Evolutionary conservation across 495 filamentous ascomycete species (phyloP), one percentile per base, ranked within the genome.

Genomic region (Aspergillus hancockii): DNA sequence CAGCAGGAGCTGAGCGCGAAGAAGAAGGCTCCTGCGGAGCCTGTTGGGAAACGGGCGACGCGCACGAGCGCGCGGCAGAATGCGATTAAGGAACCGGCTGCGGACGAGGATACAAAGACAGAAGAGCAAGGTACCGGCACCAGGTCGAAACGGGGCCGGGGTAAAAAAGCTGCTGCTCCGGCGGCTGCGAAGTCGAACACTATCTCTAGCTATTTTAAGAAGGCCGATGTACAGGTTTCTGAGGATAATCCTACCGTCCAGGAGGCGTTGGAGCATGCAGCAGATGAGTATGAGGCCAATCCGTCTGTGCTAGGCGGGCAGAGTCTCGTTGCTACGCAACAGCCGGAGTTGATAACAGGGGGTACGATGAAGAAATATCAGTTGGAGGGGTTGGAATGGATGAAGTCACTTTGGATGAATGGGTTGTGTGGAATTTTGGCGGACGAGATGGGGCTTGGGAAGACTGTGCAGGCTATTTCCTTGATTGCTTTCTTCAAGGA

Each of bases 381-480:
- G 66, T 77, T 98, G 0, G 93, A 98, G 74, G 94, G 94, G 0
- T 70, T 98, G 22, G 93, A 94, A 19, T 98, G 94, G 94, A 83
- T 98, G 66, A 85, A 83, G 31, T 87, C 86, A 4, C 70, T 91
- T 8, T 96, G 91, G 69, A 91, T 97, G 80, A 96, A 97, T 70
- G 93, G 94, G 5, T 80, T 98, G 67, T 96, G 92, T 66, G 94
- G 94, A 0, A 98, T 98, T 60, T 71, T 98, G 22, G 94, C 94
- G 0, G 94, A 98, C 67, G 94, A 98, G 72, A 98, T 98, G 94
- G 94, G 94, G 1, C 72, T 98, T 25, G 93, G 93, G 63, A 98
- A 98, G 78, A 98, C 93, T 0, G 82, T 98, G 2, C 94, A 98
- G 73, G 90, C 93, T 0, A 98, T 98, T 40, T 89, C 91, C 0